A percentile compares a stretch with the other conserved stretches of the same genome.
These are phyloP conservation scores for Colletotrichum chlorophyti DNA, from an alignment of 2,329 filamentous ascomycete species.

Conservation along the genomic window DNA sequence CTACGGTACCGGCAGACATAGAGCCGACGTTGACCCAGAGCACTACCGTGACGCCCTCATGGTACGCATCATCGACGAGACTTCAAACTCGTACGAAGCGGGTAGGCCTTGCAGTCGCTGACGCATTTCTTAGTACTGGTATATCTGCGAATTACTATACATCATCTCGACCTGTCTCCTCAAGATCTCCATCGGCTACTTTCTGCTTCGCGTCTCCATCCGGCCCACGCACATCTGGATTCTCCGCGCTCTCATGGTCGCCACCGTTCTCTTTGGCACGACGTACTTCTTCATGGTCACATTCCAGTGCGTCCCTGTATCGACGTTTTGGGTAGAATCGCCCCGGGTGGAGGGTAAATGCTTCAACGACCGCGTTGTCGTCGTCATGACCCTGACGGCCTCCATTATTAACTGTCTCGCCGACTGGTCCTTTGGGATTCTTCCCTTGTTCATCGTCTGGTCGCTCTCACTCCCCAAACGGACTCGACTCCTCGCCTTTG, in stretches of 20 bases:
- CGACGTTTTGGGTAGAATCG: conserved; percentile 45
- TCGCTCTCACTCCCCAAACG: conserved; percentile 46
- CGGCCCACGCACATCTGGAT: conserved; percentile 41
- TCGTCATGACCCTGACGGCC: conserved; percentile 43
- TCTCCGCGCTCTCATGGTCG: conserved; percentile 41
- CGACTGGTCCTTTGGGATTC: conserved; percentile 48
- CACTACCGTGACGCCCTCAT: conserved; percentile 38
- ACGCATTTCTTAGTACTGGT: conserved; percentile 40
- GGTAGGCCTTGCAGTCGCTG: not conserved
- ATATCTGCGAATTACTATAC: conserved; percentile 50
- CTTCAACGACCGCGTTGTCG: conserved; percentile 34
- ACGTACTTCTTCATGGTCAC: conserved; percentile 49
- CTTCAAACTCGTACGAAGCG: not conserved
- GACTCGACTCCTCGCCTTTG: conserved; percentile 44
- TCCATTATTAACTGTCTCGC: conserved; percentile 45
- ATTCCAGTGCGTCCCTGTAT: conserved; percentile 47
- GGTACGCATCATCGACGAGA: conserved; percentile 27
- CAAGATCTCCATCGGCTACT: conserved; percentile 51
- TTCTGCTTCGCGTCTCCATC: conserved; percentile 49
- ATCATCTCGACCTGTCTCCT: conserved; percentile 39
- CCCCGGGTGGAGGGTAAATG: conserved; percentile 39
- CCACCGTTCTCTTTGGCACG: conserved; percentile 44
- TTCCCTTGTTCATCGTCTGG: conserved; percentile 49
- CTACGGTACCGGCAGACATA: conserved; percentile 37
- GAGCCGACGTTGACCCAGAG: conserved; percentile 27